phyloP scores from a whole-genome alignment of 805 yeast species.

The Tetrapisispora fleetii region DNA sequence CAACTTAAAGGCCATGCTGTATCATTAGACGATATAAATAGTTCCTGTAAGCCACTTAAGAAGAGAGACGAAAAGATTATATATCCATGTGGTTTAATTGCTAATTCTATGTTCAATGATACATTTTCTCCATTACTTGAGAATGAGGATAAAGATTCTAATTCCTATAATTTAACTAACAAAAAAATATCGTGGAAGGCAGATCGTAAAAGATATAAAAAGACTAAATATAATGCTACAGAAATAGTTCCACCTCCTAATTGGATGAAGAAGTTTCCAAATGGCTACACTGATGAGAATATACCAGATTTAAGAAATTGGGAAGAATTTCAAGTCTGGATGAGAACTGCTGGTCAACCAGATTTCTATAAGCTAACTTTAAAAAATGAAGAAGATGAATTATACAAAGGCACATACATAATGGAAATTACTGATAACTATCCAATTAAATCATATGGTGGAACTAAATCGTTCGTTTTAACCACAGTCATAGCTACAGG shows the following conservation, averaged over 20 bases:
- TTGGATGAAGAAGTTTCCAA: constrained; percentile 60
- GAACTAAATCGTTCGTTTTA: constrained; percentile 73
- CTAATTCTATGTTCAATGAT: constrained; percentile 72
- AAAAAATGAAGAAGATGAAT: constrained; percentile 49
- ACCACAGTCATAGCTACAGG: constrained; percentile 81
- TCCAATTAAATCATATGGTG: constrained; percentile 76
- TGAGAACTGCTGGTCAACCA: constrained; percentile 90
- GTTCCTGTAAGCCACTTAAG: constrained; percentile 31
- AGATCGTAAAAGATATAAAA: constrained; percentile 53
- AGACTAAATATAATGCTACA: constrained; percentile 46
- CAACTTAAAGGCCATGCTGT: constrained; percentile 77
- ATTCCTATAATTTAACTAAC: constrained; percentile 34
- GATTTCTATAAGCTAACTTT: constrained; percentile 76
- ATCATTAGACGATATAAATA: constrained; percentile 37
- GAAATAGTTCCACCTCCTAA: constrained; percentile 79
- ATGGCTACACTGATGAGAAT: constrained; percentile 63
- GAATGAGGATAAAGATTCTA: constrained; percentile 26
- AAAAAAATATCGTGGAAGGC: constrained; percentile 64
- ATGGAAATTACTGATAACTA: constrained; percentile 64
- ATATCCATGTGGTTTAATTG: constrained; percentile 80
- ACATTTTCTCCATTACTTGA: constrained; percentile 46
- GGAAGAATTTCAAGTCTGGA: constrained; percentile 76
- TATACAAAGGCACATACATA: constrained; percentile 60
- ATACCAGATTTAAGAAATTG: constrained; percentile 58
- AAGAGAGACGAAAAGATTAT: constrained; percentile 31